Evolutionary conservation across 805 yeast species (phyloP).

Genomic region (Candida tammaniensis): DNA sequence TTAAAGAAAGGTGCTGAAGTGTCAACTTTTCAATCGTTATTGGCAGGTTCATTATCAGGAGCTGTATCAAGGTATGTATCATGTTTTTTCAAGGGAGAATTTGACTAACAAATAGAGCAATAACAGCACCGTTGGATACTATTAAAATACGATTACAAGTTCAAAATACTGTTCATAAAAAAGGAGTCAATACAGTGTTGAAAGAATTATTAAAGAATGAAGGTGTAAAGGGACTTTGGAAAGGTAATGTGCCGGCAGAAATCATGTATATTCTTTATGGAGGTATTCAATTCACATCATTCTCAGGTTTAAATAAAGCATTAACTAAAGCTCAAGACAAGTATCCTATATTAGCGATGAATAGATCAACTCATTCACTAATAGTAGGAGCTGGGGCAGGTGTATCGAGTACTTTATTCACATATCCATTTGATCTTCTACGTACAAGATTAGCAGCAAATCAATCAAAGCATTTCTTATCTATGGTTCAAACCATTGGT

Average conservation of each 20-base stretch:
- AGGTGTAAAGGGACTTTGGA: slow-evolving; percentile 83
- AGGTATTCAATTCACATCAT: slow-evolving; percentile 76
- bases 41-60: slow-evolving; percentile 76
- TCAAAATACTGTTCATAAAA: slow-evolving; percentile 25
- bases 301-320: slow-evolving; percentile 50
- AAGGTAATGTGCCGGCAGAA: slow-evolving; percentile 93
- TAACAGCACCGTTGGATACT: slow-evolving; percentile 77
- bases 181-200: slow-evolving; percentile 38
- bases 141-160: slow-evolving; percentile 74
- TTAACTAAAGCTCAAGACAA: slow-evolving; percentile 30
- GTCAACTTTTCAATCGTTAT: slow-evolving; percentile 48
- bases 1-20: slow-evolving; percentile 51
- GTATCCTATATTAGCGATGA: slow-evolving; percentile 9
- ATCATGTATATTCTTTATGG: slow-evolving; percentile 83
- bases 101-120: slow-evolving; percentile 40
- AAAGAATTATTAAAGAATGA: slow-evolving; percentile 52
- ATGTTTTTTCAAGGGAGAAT: slow-evolving; percentile 6
- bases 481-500: slow-evolving; percentile 27
- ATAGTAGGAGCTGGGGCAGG: slow-evolving; percentile 81
- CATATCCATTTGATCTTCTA: slow-evolving; percentile 90
- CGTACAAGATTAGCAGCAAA: slow-evolving; percentile 84
- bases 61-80: slow-evolving; percentile 40
- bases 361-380: slow-evolving; percentile 41
- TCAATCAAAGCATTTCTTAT: slow-evolving; percentile 31
- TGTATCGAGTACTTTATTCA: slow-evolving; percentile 59